Evolutionary conservation across 768 basidiomycete species (phyloP), one percentile per base, ranked within the genome.

Genomic region (Coprinellus aureogranulatus): DNA sequence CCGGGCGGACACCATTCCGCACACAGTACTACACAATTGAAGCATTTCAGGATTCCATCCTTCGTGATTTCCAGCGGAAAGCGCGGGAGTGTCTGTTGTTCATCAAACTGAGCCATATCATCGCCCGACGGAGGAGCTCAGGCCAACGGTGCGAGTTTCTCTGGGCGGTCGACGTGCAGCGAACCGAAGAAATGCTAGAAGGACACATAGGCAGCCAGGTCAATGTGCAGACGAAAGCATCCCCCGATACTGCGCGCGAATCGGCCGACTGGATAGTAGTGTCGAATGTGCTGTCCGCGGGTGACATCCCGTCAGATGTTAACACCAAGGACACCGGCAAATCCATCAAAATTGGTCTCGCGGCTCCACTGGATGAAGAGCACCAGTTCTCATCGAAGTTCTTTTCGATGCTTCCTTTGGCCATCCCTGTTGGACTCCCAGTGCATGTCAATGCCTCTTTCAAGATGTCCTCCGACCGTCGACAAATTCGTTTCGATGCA

Each of bases 361-460:
- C 75, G 14, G 71, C 64, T 1, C 55, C 59, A 34, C 53, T 67
- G 30, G 59, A 61, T 4, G 48, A 53, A 11, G 26, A 48, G n/a
- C 26, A 48, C 12, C 8, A 4, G 9, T 30, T 4, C 20, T 27
- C 26, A 16, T 40, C 59, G 49, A 65, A 69, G n/a, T 68, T 83
- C 20, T 82, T 81, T 54, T 76, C 79, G 8, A 74, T 70, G 0
- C 66, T 83, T 6, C 81, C 79, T 0, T 69, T 82, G 1, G 74
- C 75, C 2, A 68, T 75, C 3, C 23, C 62, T 2, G 78, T 71
- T 3, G 63, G 71, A 3, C 66, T 83, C 0, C 80, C 81, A 0
- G 70, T 78, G 1, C 81, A 83, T 58, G 63, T 82, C 9, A 75
- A 73, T 51, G 80, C 77, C 0, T 74, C 79, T 0, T 82, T 81